Base-by-base conservation (phyloP, 441 rosid species). In the Jatropha podagrica region DNA sequence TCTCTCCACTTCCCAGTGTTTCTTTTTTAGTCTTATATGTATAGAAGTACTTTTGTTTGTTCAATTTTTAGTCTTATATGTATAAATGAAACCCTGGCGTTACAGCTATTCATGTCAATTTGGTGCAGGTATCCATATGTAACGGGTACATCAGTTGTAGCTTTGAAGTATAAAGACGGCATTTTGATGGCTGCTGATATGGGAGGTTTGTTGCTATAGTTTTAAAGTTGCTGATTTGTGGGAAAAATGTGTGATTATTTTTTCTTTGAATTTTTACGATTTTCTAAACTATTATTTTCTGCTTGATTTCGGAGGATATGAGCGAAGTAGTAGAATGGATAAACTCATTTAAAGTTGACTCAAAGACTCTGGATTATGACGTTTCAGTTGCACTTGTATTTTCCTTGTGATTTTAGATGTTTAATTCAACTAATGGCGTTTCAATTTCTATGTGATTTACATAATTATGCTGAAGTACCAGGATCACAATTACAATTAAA, bases 171-270 rank as follows among this genome's bases (percentile, higher is more conserved):
- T 76, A 91, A 90, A 74, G 96, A 95, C 82, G 99, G 99, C 14
- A 91, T 95, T 72, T 81, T 95, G 77, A 93, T 95, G 98, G 95
- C 98, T 65, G 90, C 97, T 85, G 98, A 93, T 69, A 95, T 88
- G 97, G 97, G 97, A 83, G 97, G 99, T 93, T 63, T 55, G 27
- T 61, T 5, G 26, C 20, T 42, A 37, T 69, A 10, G 37, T 63
- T 63, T 46, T 67, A 4, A 1, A n/a, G 27, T 61, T 5, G 41
- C 15, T 42, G 70, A 65, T 74, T n/a, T 64, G 4, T 51, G 37
- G 15, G 17, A 15, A 40, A 42, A 46, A 2, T 18, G 26, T 41
- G 56, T 9, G 20, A 48, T 10, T 54, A 20, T 54, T 54, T 1
- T 54, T 17, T 15, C 7, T 44, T 44, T 44, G 5, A 2, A 51